Percentiles rank a stretch among this genome's conserved stretches.
Evolutionary conservation across 2,329 filamentous ascomycete genomes (phyloP).

Genomic region (Orbilia quercus): DNA sequence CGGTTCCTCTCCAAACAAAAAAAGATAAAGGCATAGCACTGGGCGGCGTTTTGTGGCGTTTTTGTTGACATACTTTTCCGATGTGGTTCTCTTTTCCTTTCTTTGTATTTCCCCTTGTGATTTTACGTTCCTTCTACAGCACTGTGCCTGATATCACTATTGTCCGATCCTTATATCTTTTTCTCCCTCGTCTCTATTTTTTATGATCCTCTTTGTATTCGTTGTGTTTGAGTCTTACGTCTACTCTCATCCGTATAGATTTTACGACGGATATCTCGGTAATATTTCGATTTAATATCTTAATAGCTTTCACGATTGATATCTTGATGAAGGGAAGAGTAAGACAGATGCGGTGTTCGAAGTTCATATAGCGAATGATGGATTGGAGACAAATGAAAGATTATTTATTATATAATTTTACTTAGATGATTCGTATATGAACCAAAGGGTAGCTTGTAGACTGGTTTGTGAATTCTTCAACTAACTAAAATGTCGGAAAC

Average conservation of each 20-base stretch:
- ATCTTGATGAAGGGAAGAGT: conserved; percentile 1
- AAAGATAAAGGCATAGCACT: conserved; percentile 45
- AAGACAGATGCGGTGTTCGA: conserved; percentile 11
- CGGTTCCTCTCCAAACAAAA: background rate
- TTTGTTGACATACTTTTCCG: conserved; percentile 2
- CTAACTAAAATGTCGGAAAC: too few species aligned
- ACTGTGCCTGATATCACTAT: conserved; percentile 2
- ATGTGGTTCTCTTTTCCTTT: background rate
- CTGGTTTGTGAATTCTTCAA: too few species aligned
- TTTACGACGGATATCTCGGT: conserved; percentile 10
- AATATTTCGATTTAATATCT: conserved; percentile 7
- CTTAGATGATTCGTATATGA: too few species aligned
- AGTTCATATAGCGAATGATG: too few species aligned
- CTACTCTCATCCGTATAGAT: background rate
- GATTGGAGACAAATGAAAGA: too few species aligned
- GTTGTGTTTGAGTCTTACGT: conserved; percentile 6
- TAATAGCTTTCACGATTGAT: conserved; percentile 9
- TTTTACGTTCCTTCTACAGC: background rate
- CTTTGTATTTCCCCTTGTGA: background rate
- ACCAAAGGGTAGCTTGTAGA: too few species aligned
- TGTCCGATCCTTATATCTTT: conserved; percentile 32
- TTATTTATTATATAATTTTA: too few species aligned
- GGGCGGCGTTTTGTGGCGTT: conserved; percentile 52
- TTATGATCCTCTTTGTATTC: too few species aligned
- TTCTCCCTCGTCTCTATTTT: conserved; percentile 39